Evolutionary conservation across 169 alveolate genomes (phyloP).

Genomic region (Cryptosporidium andersoni): DNA sequence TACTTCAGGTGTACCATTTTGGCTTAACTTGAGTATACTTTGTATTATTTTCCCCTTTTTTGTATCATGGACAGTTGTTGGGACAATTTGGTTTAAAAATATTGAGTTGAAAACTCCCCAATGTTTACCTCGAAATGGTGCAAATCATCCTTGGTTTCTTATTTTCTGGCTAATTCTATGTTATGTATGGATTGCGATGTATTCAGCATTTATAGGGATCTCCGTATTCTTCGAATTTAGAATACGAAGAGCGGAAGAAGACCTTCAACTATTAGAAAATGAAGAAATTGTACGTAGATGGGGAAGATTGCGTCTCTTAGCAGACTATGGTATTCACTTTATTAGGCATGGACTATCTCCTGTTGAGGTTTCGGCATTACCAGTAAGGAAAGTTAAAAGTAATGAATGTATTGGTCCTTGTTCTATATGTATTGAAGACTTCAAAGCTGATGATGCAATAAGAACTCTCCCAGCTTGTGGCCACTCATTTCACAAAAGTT

Average conservation of each 20-base stretch:
- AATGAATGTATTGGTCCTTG: constrained; percentile 54
- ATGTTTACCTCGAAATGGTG: constrained; percentile 74
- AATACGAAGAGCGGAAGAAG: constrained; percentile 76
- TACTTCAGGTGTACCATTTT: constrained; percentile 78
- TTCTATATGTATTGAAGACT: constrained; percentile 76
- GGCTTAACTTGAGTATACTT: constrained; percentile 75
- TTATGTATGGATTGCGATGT: constrained; percentile 79
- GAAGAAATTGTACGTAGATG: constrained; percentile 76
- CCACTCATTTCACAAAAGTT: constrained; percentile 80
- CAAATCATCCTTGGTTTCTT: constrained; percentile 82
- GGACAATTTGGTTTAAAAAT: constrained; percentile 77
- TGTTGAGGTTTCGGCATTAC: constrained; percentile 54
- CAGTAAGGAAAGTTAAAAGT: constrained; percentile 13
- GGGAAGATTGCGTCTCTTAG: constrained; percentile 75
- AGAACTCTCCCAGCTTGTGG: constrained; percentile 79
- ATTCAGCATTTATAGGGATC: constrained; percentile 77
- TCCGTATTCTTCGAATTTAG: constrained; percentile 75
- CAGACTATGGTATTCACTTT: constrained; percentile 80
- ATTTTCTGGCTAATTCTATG: constrained; percentile 80
- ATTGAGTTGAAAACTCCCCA: constrained; percentile 76
- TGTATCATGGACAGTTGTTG: constrained; percentile 78
- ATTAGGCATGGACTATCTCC: constrained; percentile 78
- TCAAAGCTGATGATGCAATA: constrained; percentile 73
- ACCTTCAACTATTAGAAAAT: constrained; percentile 74
- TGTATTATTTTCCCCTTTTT: constrained; percentile 78